A percentile compares a stretch with the other conserved stretches of the same genome.
These are phyloP conservation scores for Manihot esculenta DNA, from an alignment of 441 rosid genomes.

Conservation along the genomic window DNA sequence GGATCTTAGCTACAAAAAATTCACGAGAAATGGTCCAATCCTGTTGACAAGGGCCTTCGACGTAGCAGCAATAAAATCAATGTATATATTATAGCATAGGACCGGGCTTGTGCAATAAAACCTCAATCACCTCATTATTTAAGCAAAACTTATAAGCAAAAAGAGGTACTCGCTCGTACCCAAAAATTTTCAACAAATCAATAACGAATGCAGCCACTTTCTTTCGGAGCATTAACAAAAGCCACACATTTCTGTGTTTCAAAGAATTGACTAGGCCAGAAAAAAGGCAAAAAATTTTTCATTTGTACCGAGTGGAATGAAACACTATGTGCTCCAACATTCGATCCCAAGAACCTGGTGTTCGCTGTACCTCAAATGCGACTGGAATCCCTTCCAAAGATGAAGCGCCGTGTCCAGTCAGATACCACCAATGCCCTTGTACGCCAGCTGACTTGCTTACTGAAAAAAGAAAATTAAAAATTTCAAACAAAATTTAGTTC, in stretches of 20 bases:
- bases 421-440: constrained; percentile 56
- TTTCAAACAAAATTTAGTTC: too few relatives aligned
- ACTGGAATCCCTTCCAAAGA: constrained; percentile 72
- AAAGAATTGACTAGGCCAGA: constrained; percentile 7
- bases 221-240: too few relatives aligned
- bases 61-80: too few relatives aligned
- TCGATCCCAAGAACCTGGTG: not conserved
- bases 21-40: too few relatives aligned
- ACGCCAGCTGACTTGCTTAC: constrained; percentile 63
- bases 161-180: not conserved
- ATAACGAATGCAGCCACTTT: not conserved
- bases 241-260: not conserved
- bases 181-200: not conserved
- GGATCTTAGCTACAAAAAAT: too few relatives aligned
- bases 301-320: not conserved
- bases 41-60: too few relatives aligned
- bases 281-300: constrained; percentile 12
- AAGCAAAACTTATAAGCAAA: not conserved
- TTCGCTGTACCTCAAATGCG: constrained; percentile 38
- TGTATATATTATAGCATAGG: too few relatives aligned
- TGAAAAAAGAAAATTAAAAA: constrained; percentile 2
- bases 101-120: too few relatives aligned
- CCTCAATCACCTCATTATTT: too few relatives aligned
- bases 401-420: constrained; percentile 55
- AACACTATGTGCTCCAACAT: not conserved